Evolutionary conservation across 2,329 filamentous ascomycete species (phyloP), one percentile per base, ranked within the genome.

Genomic region (Emydomyces testavorans): DNA sequence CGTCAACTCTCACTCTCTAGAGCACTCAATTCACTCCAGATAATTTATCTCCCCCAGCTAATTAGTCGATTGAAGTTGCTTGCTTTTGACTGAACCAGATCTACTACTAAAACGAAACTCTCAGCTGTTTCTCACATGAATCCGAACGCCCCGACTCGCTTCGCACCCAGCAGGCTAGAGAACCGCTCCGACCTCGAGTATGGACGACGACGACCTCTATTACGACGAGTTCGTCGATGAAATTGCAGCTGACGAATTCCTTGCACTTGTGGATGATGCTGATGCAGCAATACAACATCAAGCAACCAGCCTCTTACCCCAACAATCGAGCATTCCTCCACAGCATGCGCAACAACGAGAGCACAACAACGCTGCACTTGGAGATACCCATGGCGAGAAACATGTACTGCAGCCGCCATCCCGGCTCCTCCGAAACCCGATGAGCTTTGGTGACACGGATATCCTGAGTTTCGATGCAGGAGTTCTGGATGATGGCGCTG

Each of bases 171-270:
- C 24, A 20, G 26, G 44, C 44, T n/a, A 34, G 35, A 46, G 20
- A 18, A 16, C n/a, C 21, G 13, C 24, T 39, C 18, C 26, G 11
- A 18, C 35, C 15, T 24, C 24, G 18, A 49, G 35, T n/a, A 48
- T 46, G 46, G 69, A 69, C 62, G 60, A 60, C 53, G 63, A 71
- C 59, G 68, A 70, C 50, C 65, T 65, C 56, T 71, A 71, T 59
- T 71, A 67, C 49, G 69, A 71, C 54, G 67, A 71, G 52, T 64
- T 63, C 52, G 66, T 70, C 56, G 70, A 71, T 50, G 64, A 64
- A 49, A 60, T 72, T 46, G 65, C 68, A 37, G 60, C 65, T 23
- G 59, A 66, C 46, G 65, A 68, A 16, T 57, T 70, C 42, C 59
- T 67, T 50, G 61, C 69, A 54, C 59, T 73, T 34, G 70, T 72